A percentile compares a stretch with the other conserved stretches of the same genome.
Evolutionary conservation across 805 yeast species (phyloP).

Genomic region (Hemisphaericaspora nanyangensis): DNA sequence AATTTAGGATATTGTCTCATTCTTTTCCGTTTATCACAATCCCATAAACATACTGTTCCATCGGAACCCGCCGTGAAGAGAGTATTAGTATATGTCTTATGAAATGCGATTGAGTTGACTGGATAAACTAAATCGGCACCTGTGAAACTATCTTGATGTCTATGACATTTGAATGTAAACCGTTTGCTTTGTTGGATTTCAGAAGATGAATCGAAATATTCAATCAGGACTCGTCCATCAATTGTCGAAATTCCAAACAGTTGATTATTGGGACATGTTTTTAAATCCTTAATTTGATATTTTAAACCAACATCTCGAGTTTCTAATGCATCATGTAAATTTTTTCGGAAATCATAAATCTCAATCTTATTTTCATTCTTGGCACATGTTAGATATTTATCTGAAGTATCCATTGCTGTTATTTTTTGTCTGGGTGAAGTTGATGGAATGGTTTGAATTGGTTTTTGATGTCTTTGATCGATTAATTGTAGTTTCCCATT

Average conservation of each 20-base stretch:
- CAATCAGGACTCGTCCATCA: constrained; percentile 82
- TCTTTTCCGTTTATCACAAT: constrained; percentile 41
- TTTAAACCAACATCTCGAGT: constrained; percentile 61
- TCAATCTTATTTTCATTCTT: constrained; percentile 50
- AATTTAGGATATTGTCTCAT: constrained; percentile 38
- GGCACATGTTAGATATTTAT: constrained; percentile 46
- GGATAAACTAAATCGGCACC: constrained; percentile 52
- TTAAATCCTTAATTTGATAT: constrained; percentile 58
- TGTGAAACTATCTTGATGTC: constrained; percentile 34
- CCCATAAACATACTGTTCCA: constrained; percentile 49
- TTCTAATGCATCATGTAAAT: constrained; percentile 42
- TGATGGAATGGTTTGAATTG: constrained; percentile 4
- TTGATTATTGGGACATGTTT: constrained; percentile 46
- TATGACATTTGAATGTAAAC: constrained; percentile 82
- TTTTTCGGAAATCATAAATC: constrained; percentile 51
- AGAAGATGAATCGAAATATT: constrained; percentile 52
- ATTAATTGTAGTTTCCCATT: constrained; percentile 47
- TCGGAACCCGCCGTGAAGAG: constrained; percentile 54
- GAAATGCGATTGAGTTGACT: constrained; percentile 46
- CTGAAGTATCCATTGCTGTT: constrained; percentile 56
- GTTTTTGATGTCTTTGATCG: constrained; percentile 32
- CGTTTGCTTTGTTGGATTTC: constrained; percentile 38
- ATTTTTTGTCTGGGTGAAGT: constrained; percentile 37
- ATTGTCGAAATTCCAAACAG: constrained; percentile 70
- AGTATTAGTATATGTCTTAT: constrained; percentile 29